These are phyloP conservation scores for Mycena rosella DNA, from an alignment of 768 basidiomycete genomes.

Conservation along the genomic window DNA sequence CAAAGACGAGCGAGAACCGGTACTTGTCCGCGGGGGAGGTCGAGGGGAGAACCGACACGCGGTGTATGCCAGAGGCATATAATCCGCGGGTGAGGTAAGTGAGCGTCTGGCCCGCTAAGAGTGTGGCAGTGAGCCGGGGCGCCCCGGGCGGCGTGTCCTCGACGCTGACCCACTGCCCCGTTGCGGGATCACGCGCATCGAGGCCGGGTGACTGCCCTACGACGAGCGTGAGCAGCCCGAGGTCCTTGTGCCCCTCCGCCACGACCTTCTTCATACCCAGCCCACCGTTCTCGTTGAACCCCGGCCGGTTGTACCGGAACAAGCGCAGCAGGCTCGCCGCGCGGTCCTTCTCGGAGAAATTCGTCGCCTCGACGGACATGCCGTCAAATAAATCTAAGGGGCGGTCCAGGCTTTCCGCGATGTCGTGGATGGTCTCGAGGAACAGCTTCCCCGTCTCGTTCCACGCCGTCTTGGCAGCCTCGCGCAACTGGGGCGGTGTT, in stretches of 20 bases:
- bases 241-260: conserved; percentile 36
- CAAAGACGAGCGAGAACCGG: conserved; percentile 36
- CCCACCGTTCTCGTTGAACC: neutral
- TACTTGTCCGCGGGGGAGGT: neutral
- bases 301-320: conserved; percentile 34
- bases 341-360: conserved; percentile 4
- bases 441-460: conserved; percentile 30
- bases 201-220: conserved; percentile 33
- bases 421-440: conserved; percentile 17
- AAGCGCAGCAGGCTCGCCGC: conserved; percentile 31
- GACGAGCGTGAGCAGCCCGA: conserved; percentile 35
- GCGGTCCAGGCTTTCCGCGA: conserved; percentile 33
- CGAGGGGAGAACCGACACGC: conserved; percentile 33
- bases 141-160: conserved; percentile 24
- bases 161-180: conserved; percentile 33
- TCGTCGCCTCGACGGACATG: conserved; percentile 20
- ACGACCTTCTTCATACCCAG: conserved; percentile 22
- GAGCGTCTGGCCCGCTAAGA: conserved; percentile 32
- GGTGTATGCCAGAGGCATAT: conserved; percentile 30
- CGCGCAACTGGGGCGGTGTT: conserved; percentile 10
- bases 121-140: conserved; percentile 28
- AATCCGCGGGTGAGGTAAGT: conserved; percentile 33
- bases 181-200: conserved; percentile 24
- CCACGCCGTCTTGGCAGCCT: conserved; percentile 18
- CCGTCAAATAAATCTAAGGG: conserved; percentile 21